phyloP scores from a whole-genome alignment of 176 grass and related monocot genomes.

The Oryza longistaminata region DNA sequence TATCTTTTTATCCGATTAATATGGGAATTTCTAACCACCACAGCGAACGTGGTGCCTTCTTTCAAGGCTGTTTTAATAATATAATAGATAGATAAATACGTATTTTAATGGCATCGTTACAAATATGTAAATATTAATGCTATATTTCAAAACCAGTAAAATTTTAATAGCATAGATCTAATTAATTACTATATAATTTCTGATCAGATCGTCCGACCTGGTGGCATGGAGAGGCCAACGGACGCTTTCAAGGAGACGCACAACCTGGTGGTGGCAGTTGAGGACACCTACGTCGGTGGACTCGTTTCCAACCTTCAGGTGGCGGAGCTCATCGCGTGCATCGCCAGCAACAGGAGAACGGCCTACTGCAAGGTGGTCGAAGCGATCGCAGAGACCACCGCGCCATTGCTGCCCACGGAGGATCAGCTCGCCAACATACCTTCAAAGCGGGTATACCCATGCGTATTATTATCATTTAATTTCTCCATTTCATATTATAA shows the following conservation, averaged over 20 bases:
- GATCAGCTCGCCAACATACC: conserved; percentile 69
- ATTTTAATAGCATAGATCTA: too few relatives aligned
- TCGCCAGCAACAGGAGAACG: conserved; percentile 56
- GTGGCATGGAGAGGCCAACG: conserved; percentile 94
- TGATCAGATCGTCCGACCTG: conserved; percentile 80
- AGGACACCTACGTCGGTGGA: conserved; percentile 85
- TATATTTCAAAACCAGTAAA: too few relatives aligned
- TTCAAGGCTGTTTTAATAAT: too few relatives aligned
- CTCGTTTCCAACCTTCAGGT: conserved; percentile 93
- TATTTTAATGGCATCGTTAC: too few relatives aligned
- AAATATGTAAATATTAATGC: too few relatives aligned
- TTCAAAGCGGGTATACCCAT: conserved; percentile 46
- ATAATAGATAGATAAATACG: too few relatives aligned
- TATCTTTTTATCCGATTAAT: too few relatives aligned
- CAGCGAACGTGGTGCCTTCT: too few relatives aligned
- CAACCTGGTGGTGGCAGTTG: conserved; percentile 72
- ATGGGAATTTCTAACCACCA: too few relatives aligned
- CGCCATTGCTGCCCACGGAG: conserved; percentile 69
- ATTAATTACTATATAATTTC: too few relatives aligned
- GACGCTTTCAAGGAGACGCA: conserved; percentile 95
- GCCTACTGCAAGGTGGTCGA: conserved; percentile 86
- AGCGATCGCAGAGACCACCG: conserved; percentile 75
- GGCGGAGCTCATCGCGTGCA: conserved; percentile 81
- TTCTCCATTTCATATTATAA: too few relatives aligned
- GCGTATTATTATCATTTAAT: too few relatives aligned